Conservation (phyloP, 169 alveolate species). For the Eimeria acervulina region DNA sequence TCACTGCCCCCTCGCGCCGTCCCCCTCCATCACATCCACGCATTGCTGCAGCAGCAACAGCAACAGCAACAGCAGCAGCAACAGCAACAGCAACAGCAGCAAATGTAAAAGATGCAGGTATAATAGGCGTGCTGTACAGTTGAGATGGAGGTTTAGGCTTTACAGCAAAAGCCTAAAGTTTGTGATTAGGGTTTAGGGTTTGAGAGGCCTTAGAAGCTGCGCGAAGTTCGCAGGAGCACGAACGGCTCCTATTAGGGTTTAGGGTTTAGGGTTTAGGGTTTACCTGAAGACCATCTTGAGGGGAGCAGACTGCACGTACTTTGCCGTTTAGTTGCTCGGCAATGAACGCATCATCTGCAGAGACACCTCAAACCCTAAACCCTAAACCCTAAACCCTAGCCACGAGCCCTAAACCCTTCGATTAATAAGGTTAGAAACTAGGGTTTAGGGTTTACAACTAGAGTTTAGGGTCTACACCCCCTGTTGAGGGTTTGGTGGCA, state of each 20-base stretch:
- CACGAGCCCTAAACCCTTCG: neutral
- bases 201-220: neutral
- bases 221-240: too few species aligned
- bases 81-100: neutral
- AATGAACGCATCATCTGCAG: neutral
- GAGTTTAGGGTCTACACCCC: neutral
- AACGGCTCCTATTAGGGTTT: neutral
- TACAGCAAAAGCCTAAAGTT: neutral
- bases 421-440: neutral
- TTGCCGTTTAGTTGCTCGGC: neutral
- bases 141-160: constrained; percentile 27
- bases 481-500: neutral
- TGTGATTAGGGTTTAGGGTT: constrained; percentile 4
- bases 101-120: neutral
- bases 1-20: neutral
- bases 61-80: neutral
- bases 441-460: neutral
- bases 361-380: neutral
- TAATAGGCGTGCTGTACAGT: neutral
- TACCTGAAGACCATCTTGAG: neutral
- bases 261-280: constrained; percentile 40
- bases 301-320: neutral
- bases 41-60: constrained; percentile 2
- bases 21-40: neutral
- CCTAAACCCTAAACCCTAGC: constrained; percentile 1